Evolutionary conservation across 1,139 yeast genomes (phyloP), one percentile per base, ranked within the genome.

Genomic region (Blastobotrys persicus): DNA sequence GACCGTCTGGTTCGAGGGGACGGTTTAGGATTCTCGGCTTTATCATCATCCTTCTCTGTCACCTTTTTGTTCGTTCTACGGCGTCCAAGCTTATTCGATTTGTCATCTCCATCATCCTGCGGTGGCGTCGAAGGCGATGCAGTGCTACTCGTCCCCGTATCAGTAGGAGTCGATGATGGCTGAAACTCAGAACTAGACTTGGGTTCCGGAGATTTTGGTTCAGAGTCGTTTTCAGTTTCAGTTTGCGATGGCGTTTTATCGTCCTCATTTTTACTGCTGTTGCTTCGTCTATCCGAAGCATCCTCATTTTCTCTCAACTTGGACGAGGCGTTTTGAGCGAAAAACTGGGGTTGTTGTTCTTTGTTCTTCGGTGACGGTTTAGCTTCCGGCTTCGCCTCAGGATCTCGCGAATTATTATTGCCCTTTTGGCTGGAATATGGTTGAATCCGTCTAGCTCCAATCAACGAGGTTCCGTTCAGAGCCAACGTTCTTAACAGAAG

Each of bases 21-120:
- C 48, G 50, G 14, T 59, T 62, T 50, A 47, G 54, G 5, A 54
- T 51, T 31, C 53, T 60, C 42, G 51, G 50, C 37, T 47, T 51
- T 33, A 45, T 52, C 46, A 33, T 50, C 46, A 38, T 41, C 42
- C 26, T 47, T 34, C 20, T 54, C 50, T 13, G 51, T 28, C 12
- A 41, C 32, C 13, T 42, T 37, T 14, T 43, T 43, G 18, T 13
- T 26, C 11, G 20, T 37, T 23, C 53, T 46, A 23, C 48, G 43
- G 12, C 53, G 39, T 2, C 50, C 53, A 14, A 48, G 44, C 6
- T 34, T 11, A n/a, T 45, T 35, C 3, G 40, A 33, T 12, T 45
- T 44, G 4, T 40, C 47, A 3, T 48, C 48, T 14, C 42, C 46
- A 12, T 42, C 43, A 13, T 34, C 46, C 20, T 32, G 43, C 4